Conservation (phyloP, 1,139 yeast species). For the Sugiyamaella paludigena region DNA sequence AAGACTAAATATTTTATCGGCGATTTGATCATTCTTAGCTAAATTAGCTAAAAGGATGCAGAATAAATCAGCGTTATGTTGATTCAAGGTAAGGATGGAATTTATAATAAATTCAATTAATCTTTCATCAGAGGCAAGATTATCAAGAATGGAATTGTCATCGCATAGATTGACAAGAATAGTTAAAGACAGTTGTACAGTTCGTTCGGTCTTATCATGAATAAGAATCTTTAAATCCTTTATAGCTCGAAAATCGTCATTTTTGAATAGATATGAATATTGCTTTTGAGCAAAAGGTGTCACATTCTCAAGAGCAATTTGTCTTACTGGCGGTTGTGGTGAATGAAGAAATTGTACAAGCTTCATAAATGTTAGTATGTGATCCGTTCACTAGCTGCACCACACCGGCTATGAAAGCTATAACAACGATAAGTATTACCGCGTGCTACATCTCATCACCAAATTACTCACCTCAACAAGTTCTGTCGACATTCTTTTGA, state of each 20-base stretch:
- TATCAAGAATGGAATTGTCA: slow-evolving; percentile 53
- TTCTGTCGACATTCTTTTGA: slow-evolving; percentile 25
- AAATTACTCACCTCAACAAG: slow-evolving; percentile 26
- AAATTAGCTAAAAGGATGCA: slow-evolving; percentile 81
- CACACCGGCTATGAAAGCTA: too few species aligned
- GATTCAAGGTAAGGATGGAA: slow-evolving; percentile 52
- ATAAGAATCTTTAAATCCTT: slow-evolving; percentile 65
- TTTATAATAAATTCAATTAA: slow-evolving; percentile 57
- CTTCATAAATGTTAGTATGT: slow-evolving; percentile 1
- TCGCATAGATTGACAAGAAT: slow-evolving; percentile 82
- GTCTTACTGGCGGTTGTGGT: slow-evolving; percentile 77
- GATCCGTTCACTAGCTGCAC: too few species aligned
- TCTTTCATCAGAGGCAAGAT: slow-evolving; percentile 62
- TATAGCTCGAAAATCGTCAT: slow-evolving; percentile 69
- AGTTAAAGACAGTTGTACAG: slow-evolving; percentile 56
- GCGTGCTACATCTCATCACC: too few species aligned
- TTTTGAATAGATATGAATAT: slow-evolving; percentile 62
- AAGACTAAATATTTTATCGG: slow-evolving; percentile 50
- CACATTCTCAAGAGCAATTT: slow-evolving; percentile 79
- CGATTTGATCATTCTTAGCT: slow-evolving; percentile 71
- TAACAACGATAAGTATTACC: too few species aligned
- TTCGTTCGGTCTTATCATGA: slow-evolving; percentile 37
- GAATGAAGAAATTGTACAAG: slow-evolving; percentile 80
- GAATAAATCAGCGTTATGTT: slow-evolving; percentile 74
- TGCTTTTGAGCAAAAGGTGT: slow-evolving; percentile 79